phyloP scores from a whole-genome alignment of 495 filamentous ascomycete genomes.

The Talaromyces proteolyticus region DNA sequence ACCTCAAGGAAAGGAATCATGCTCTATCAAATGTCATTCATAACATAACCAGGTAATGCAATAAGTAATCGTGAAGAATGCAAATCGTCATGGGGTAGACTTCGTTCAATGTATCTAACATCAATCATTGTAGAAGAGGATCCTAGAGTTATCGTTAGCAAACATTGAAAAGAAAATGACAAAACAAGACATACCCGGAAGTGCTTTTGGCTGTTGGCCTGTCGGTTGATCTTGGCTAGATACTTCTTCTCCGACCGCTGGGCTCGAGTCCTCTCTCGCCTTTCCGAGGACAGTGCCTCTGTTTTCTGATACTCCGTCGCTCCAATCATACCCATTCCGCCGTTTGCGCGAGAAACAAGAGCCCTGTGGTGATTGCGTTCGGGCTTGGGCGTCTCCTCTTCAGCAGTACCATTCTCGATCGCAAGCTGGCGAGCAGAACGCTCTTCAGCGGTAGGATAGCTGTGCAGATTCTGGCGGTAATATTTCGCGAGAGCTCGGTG shows the following conservation, averaged over 20 bases:
- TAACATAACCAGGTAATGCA: too few relatives aligned
- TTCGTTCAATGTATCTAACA: background rate
- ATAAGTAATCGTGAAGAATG: too few relatives aligned
- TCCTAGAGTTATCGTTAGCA: conserved; percentile 26
- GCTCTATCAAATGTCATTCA: too few relatives aligned
- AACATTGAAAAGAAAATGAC: background rate
- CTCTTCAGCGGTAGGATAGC: conserved; percentile 67
- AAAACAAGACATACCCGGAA: conserved; percentile 51
- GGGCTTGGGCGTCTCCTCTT: conserved; percentile 21
- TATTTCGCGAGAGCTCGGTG: conserved; percentile 82
- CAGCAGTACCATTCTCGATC: conserved; percentile 32
- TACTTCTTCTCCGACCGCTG: conserved; percentile 52
- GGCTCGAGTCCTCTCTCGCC: conserved; percentile 57
- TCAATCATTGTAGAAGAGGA: conserved; percentile 38
- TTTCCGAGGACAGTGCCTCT: conserved; percentile 56
- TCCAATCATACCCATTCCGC: conserved; percentile 70
- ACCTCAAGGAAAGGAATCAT: too few relatives aligned
- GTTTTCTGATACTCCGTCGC: conserved; percentile 64
- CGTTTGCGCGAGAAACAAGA: conserved; percentile 59
- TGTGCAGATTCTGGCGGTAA: conserved; percentile 88
- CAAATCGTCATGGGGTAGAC: background rate
- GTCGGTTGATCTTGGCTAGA: conserved; percentile 57
- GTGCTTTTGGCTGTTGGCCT: conserved; percentile 69
- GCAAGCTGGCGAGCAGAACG: conserved; percentile 29
- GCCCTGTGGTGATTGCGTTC: conserved; percentile 50